Base-by-base conservation (phyloP, 148 eudicot genomes). In the Rhododendron kiyosumense region DNA sequence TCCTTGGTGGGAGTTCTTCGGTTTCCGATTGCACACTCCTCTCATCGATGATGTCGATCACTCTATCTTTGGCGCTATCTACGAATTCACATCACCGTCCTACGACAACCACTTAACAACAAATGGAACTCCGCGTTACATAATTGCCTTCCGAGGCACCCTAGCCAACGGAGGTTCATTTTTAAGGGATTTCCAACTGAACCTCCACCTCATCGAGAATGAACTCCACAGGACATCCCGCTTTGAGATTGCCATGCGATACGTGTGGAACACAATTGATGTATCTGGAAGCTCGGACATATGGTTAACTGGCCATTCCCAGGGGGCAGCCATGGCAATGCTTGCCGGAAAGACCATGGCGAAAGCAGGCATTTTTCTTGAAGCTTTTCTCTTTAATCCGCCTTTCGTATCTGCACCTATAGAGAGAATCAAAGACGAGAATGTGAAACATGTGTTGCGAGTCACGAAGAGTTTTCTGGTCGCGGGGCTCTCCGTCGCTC, bases 311-410 rank as follows among this genome's bases (percentile, higher is more conserved):
- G 99, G 99, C 36, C 97, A 93, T 84, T 97, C 99, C 38, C 85
- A 95, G 7, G 99, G 99, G 77, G 93, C 99, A 30, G 96, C 98
- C 84, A 93, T 97, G 93, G 96, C 93, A 28, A 87, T 95, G 88
- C 94, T 94, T 46, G 90, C 94, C n/a, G 99, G 98, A 2, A 97
- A 94, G 87, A 94, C 90, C 82, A 94, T 94, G 94, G 99, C 96
- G 0, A 91, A 88, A 76, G 83, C 30, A 20, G 95, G 97, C 20
- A 87, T 90, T 45, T 88, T 88, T 78, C 93, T 97, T 0, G 94
- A 95, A 24, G 84, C 96, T 5, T 94, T 92, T 81, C 91, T 97
- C 77, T 97, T 97, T 83, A 97, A 97, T 79, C 96, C 99, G 0
- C 99, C 98, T 17, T 97, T 92, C 86, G 38, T 94, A 34, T 92